A percentile compares a stretch with the other conserved stretches of the same genome.
phyloP scores from a whole-genome alignment of 441 rosid genomes.

The Raphanus hybrid region DNA sequence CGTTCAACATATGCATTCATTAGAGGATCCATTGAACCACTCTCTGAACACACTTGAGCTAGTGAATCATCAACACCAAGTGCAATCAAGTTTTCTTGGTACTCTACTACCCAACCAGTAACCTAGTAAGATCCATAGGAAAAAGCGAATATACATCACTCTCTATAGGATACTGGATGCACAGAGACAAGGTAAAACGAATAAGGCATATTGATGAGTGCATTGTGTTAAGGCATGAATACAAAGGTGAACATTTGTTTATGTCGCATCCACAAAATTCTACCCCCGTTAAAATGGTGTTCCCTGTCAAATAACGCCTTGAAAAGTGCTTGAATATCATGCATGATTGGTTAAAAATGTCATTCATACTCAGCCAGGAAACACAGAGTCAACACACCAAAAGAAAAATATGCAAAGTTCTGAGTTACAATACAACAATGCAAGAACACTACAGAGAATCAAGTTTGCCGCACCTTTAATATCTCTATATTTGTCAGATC shows the following conservation, averaged over 20 bases:
- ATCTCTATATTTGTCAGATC: slow-evolving; percentile 96
- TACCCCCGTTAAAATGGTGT: not conserved
- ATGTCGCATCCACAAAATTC: slow-evolving; percentile 14
- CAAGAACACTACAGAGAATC: slow-evolving; percentile 18
- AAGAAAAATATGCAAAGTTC: slow-evolving; percentile 1
- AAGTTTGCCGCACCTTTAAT: slow-evolving; percentile 68
- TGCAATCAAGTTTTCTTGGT: slow-evolving; percentile 94
- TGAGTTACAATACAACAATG: slow-evolving; percentile 24
- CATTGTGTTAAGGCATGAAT: not conserved
- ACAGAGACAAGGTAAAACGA: slow-evolving; percentile 20
- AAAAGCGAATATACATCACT: slow-evolving; percentile 37
- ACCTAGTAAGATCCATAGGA: slow-evolving; percentile 61
- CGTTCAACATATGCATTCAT: slow-evolving; percentile 98
- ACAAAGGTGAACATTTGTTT: slow-evolving; percentile 1
- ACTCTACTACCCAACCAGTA: slow-evolving; percentile 99
- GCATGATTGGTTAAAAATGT: slow-evolving; percentile 21
- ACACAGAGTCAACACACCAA: slow-evolving; percentile 11
- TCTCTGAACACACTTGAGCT: slow-evolving; percentile 99
- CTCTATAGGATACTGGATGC: slow-evolving; percentile 24
- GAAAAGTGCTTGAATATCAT: slow-evolving; percentile 26
- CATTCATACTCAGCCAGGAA: slow-evolving; percentile 15
- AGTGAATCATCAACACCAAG: slow-evolving; percentile 99
- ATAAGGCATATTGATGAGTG: slow-evolving; percentile 17
- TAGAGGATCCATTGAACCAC: slow-evolving; percentile 99
- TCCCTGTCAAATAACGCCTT: slow-evolving; percentile 25